Percentiles rank a stretch among this genome's conserved stretches.
These are phyloP conservation scores for Termitomyces heimii DNA, from an alignment of 768 basidiomycete species.

Conservation along the genomic window DNA sequence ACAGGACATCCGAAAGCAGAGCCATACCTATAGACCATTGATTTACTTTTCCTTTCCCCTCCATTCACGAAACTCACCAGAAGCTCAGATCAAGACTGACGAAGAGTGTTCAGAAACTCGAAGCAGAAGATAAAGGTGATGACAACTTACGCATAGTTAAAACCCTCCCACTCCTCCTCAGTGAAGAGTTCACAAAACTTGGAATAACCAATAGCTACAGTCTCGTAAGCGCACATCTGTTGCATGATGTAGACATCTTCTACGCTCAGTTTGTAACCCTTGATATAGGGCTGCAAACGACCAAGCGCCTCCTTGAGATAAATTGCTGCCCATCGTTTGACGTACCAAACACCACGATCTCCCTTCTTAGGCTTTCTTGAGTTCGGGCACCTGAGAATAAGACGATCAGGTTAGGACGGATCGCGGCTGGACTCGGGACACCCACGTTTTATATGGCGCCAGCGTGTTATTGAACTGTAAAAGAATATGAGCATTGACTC, in stretches of 20 bases:
- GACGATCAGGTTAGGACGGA: neutral
- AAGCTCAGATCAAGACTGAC: conserved; percentile 58
- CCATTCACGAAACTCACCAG: conserved; percentile 32
- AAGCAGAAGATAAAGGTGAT: neutral
- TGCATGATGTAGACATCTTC: conserved; percentile 76
- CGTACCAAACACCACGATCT: conserved; percentile 52
- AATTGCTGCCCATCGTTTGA: conserved; percentile 58
- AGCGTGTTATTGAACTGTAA: conserved; percentile 77
- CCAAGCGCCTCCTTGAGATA: conserved; percentile 66
- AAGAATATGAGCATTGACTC: neutral
- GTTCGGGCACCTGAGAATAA: conserved; percentile 54
- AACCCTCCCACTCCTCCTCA: conserved; percentile 89
- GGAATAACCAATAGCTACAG: conserved; percentile 87
- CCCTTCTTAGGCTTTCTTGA: conserved; percentile 37
- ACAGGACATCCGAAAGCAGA: conserved; percentile 81
- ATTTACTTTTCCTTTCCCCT: conserved; percentile 1
- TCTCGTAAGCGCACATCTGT: conserved; percentile 86
- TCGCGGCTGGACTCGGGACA: neutral
- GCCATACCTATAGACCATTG: conserved; percentile 41
- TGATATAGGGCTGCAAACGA: conserved; percentile 52
- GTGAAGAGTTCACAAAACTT: conserved; percentile 91
- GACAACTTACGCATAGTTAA: conserved; percentile 60
- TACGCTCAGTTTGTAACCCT: conserved; percentile 56
- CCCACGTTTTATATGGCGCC: conserved; percentile 74
- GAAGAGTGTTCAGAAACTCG: neutral